Base-by-base conservation (phyloP, 352 stramenopile species). In the Blastocystis sp. region DNA sequence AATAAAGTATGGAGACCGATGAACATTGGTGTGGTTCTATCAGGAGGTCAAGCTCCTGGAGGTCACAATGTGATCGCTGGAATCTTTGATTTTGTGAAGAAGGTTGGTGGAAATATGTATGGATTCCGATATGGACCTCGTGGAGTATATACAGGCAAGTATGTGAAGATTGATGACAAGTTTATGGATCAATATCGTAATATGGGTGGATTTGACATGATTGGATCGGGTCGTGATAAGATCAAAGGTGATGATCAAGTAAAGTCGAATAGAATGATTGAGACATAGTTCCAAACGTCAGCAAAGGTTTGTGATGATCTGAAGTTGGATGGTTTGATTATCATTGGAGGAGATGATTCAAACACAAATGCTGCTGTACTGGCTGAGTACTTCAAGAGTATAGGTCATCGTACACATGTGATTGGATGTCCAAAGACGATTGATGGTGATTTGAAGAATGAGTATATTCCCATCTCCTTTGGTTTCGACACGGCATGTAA, bases 1-100 rank as follows among this genome's bases (percentile, higher is more conserved):
- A 42, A 42, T 32, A 75, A 75, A 19, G 63, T 75, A 9, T 75
- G 63, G 63, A 75, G 35, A 75, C 75, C 89, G 6, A 69, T 91
- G 58, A 88, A 89, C 39, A 87, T 92, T n/a, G 90, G 89, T 14
- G 89, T 91, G 24, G 90, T 92, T 24, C 89, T 92, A 1, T 91
- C 87, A 52, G 90, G 90, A 43, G 90, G 90, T 43, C 90, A 91
- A 67, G 89, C 90, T 29, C 90, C 90, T 12, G 90, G 90, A 29
- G 90, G 90, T 1, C 90, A 92, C 78, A 92, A 92, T 78, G 90
- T 92, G 5, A 91, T 92, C 58, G 88, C 90, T 11, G 90, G 90
- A 35, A 83, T 92, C 29, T 92, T 88, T 43, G 90, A 91, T 59
- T 91, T 89, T 69, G 69, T 89, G 29, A 90, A 90, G 77, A 90